Conservation (phyloP, 2,329 filamentous ascomycete species). For the Colletotrichum liriopes region DNA sequence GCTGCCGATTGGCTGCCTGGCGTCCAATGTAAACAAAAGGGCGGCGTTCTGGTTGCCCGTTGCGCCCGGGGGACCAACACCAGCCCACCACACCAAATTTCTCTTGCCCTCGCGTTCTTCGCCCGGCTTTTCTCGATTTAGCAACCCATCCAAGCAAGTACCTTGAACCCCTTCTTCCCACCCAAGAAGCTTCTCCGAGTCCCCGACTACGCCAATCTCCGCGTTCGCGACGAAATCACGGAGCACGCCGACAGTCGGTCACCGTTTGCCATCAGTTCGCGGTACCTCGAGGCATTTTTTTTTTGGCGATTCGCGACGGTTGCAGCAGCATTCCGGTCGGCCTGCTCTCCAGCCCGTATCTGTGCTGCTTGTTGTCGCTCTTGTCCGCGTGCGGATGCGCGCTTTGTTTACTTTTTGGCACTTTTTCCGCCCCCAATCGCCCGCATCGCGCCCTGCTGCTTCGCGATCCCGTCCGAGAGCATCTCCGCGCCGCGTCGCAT, state of each 20-base stretch:
- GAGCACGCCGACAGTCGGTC: neutral
- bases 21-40: conserved; percentile 36
- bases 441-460: neutral
- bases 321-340: too few species aligned
- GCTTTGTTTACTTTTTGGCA: conserved; percentile 17
- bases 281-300: neutral
- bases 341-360: neutral
- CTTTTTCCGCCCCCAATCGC: neutral
- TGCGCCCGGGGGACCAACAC: conserved; percentile 7
- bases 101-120: neutral
- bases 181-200: neutral
- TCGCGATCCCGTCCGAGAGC: too few species aligned
- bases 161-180: conserved; percentile 21
- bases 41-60: conserved; percentile 12
- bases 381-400: neutral
- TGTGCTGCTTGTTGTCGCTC: neutral
- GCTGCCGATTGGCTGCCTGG: conserved; percentile 33
- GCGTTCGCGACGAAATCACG: conserved; percentile 9
- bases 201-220: conserved; percentile 5
- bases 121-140: neutral
- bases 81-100: conserved; percentile 29
- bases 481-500: conserved; percentile 22
- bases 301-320: neutral
- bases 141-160: conserved; percentile 21
- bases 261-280: neutral